Percentiles rank a stretch among this genome's conserved stretches.
These are phyloP conservation scores for Sindora glabra DNA, from an alignment of 306 rosid genomes.

Conservation along the genomic window DNA sequence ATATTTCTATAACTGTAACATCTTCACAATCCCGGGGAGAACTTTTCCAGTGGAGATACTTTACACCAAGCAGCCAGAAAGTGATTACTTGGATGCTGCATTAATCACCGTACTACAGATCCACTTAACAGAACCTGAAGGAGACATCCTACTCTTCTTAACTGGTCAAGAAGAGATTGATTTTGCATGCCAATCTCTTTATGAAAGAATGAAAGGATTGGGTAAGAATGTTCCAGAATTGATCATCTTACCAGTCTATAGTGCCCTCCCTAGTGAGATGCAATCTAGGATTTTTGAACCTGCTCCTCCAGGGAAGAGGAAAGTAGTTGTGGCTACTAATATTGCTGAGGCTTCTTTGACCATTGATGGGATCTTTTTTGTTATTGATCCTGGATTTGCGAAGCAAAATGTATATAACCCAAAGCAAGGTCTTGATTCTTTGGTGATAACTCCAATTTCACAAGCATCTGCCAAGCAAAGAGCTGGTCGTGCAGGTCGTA, in stretches of 20 bases:
- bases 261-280: slow-evolving; percentile 87
- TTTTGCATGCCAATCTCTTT: slow-evolving; percentile 77
- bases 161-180: slow-evolving; percentile 96
- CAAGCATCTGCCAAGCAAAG: slow-evolving; percentile 57
- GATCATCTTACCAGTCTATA: slow-evolving; percentile 74
- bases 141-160: slow-evolving; percentile 83
- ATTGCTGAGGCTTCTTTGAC: slow-evolving; percentile 90
- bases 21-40: slow-evolving; percentile 82
- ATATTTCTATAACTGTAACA: slow-evolving; percentile 69
- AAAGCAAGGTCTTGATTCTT: slow-evolving; percentile 42
- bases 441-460: slow-evolving; percentile 46
- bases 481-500: slow-evolving; percentile 54
- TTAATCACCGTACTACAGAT: slow-evolving; percentile 73
- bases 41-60: slow-evolving; percentile 75
- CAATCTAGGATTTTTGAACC: slow-evolving; percentile 82
- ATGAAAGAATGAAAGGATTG: slow-evolving; percentile 77
- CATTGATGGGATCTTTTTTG: slow-evolving; percentile 79
- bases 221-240: slow-evolving; percentile 68
- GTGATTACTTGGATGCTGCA: slow-evolving; percentile 74
- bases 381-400: slow-evolving; percentile 82
- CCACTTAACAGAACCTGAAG: slow-evolving; percentile 88
- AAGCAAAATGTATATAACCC: slow-evolving; percentile 74
- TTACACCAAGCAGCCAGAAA: slow-evolving; percentile 80
- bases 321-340: slow-evolving; percentile 88
- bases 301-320: slow-evolving; percentile 84